Conservation (phyloP, 805 yeast genomes). For the Barnettozyma pratensis region DNA sequence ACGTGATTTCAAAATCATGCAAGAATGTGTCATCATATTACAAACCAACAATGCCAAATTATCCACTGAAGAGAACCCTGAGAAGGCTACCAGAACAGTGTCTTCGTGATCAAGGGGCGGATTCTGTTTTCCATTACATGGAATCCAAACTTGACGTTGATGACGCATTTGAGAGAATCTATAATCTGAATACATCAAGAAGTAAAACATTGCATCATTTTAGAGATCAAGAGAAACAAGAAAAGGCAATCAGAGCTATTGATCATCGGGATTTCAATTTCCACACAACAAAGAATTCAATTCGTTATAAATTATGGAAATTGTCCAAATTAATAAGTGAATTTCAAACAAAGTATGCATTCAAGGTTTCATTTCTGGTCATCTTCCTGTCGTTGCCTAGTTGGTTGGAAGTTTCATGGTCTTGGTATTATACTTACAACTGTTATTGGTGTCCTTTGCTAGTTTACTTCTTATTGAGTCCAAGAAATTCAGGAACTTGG, state of each 20-base stretch:
- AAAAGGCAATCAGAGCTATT: slow-evolving; percentile 30
- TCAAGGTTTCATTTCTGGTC: slow-evolving; percentile 33
- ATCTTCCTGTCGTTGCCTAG: slow-evolving; percentile 38
- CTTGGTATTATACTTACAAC: slow-evolving; percentile 39
- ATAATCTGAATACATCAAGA: slow-evolving; percentile 40
- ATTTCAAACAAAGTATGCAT: slow-evolving; percentile 38
- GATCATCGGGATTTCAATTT: slow-evolving; percentile 38
- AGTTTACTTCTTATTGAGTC: slow-evolving; percentile 33
- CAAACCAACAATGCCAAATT: slow-evolving; percentile 26
- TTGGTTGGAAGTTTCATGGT: slow-evolving; percentile 34
- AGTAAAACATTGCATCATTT: slow-evolving; percentile 10
- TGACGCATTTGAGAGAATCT: slow-evolving; percentile 39
- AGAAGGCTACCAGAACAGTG: slow-evolving; percentile 38
- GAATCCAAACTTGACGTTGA: slow-evolving; percentile 41
- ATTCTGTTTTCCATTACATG: slow-evolving; percentile 36
- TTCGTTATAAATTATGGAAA: slow-evolving; percentile 37
- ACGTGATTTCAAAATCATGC: slow-evolving; percentile 15
- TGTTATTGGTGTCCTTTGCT: slow-evolving; percentile 41
- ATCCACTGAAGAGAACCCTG: slow-evolving; percentile 37
- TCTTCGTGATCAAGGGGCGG: slow-evolving; percentile 42
- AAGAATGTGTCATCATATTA: slow-evolving; percentile 2
- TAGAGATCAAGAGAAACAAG: slow-evolving; percentile 1
- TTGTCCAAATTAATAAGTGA: slow-evolving; percentile 29
- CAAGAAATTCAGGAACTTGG: slow-evolving; percentile 37
- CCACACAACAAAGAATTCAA: slow-evolving; percentile 31